Evolutionary conservation across 2,329 filamentous ascomycete genomes (phyloP), one percentile per base, ranked within the genome.

Genomic region (Shiraia bambusicola): DNA sequence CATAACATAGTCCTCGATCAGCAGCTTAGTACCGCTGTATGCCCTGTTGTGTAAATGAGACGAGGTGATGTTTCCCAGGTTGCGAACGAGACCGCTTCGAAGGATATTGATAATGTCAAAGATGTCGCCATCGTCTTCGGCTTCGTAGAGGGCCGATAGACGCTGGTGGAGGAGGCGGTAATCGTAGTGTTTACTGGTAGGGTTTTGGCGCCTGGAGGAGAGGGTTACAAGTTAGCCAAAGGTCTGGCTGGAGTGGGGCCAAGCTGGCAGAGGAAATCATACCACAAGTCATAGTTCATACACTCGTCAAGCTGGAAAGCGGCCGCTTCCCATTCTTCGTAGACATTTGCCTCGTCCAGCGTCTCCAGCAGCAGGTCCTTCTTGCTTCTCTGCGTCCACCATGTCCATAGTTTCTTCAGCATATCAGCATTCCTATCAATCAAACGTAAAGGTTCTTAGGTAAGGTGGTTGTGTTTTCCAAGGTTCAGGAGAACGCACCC

Each of bases 1-100:
- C 1, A 84, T 83, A 48, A 95, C 84, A 62, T 96, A 96, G 67
- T 94, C 87, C 62, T 95, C 90, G 48, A 96, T 94, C 34, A 95
- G 72, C 38, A 87, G 80, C 66, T 96, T 96, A 1, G 91, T 95
- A 12, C 91, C 91, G 1, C 87, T 86, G 63, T 93, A 93, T 10
- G 88, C 86, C 43, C 85, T 80, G 58, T 91, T 91, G 72, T 90
- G 96, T 1, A 96, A 75, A 49, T 83, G 83, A 2, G 88, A 82
- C 1, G 85, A 81, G 1, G 88, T 88, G 56, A 96, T 94, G 64
- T 95, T 94, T 43, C 89, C 91, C n/a, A 95, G 75, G 59, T 96
- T 95, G 26, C 91, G 83, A 22, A 95, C 75, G 26, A 82, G 69
- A 9, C 80, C 89, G 11, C 88, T 89, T 17, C 89, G 84, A 28